Evolutionary conservation across 2,329 filamentous ascomycete species (phyloP).

Genomic region (Phaeosphaeria sp.): DNA sequence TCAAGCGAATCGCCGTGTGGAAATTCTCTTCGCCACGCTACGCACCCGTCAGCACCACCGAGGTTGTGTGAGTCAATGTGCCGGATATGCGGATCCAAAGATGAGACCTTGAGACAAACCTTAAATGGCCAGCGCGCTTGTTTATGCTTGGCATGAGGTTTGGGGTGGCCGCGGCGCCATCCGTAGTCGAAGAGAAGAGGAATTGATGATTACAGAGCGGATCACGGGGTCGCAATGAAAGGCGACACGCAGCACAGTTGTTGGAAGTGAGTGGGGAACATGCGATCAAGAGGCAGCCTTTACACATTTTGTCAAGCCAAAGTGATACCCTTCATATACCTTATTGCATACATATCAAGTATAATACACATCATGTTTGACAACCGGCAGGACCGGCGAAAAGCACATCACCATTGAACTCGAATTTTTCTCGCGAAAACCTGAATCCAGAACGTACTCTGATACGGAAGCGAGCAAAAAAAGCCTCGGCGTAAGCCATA

Average conservation of each 20-base stretch:
- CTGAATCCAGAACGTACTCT: not conserved
- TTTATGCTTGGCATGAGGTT: slow-evolving; percentile 1
- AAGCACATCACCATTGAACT: not conserved
- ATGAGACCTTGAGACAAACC: not conserved
- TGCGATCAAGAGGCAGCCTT: not conserved
- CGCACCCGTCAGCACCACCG: slow-evolving; percentile 23
- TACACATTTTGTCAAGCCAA: not conserved
- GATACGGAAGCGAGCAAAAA: not conserved
- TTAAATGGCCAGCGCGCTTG: not conserved
- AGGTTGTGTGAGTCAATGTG: slow-evolving; percentile 13
- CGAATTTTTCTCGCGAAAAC: not conserved
- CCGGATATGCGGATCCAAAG: not conserved
- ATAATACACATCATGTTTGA: not conserved
- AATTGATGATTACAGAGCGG: not conserved
- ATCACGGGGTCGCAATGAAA: not conserved
- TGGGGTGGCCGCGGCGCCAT: not conserved
- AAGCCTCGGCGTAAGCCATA: not conserved
- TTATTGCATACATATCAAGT: not conserved
- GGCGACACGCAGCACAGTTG: not conserved
- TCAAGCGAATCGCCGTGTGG: slow-evolving; percentile 29
- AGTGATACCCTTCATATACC: not conserved
- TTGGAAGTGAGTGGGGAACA: not conserved
- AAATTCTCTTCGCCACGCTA: slow-evolving; percentile 25
- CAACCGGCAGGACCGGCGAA: not conserved
- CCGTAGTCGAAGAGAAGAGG: not conserved